Evolutionary conservation across 1,284 basidiomycete genomes (phyloP), one percentile per base, ranked within the genome.

Genomic region (Rhodofomes roseus): DNA sequence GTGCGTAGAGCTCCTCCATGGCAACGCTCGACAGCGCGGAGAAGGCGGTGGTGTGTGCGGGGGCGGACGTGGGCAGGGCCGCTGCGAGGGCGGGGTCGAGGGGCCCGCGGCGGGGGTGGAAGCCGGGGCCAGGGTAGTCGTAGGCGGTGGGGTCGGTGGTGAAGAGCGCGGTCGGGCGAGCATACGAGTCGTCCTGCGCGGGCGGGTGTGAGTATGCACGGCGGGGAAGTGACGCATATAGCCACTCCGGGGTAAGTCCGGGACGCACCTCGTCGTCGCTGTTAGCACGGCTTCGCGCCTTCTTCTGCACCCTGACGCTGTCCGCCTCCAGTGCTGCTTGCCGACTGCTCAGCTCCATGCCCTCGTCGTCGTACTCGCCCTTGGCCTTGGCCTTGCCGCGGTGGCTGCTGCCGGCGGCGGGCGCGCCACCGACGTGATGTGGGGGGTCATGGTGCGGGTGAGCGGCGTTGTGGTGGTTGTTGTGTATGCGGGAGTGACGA

Each of bases 401-500:
- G 50, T 60, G 64, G 60, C 23, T 56, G 46, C 34, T 55, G 20
- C 61, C 60, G 60, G 59, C 62, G 46, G 46, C 22, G 44, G 23
- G 9, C 7, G 44, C 27, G 62, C 68, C 44, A 51, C 55, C 58
- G 34, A 20, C 53, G 56, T 62, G 51, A 57, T 66, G 51, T 22
- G 75, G 66, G 25, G 62, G 37, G 48, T 66, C 55, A 44, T 46
- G 53, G 57, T 65, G 57, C 56, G 68, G 60, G 61, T 66, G 75
- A 60, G 75, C 74, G 68, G 46, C 12, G 31, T 37, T 52, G 50
- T 52, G 50, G 50, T 86, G 79, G 65, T 83, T 86, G 65, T 77
- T 88, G 75, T 99, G 96, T 68, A 98, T 99, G 58, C 96, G 86
- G 0, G 93, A 90, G 71, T 99, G 96, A 59, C 96, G 85, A 23